Evolutionary conservation across 1,139 yeast species (phyloP).

Genomic region (Lodderomyces jiufengensis): DNA sequence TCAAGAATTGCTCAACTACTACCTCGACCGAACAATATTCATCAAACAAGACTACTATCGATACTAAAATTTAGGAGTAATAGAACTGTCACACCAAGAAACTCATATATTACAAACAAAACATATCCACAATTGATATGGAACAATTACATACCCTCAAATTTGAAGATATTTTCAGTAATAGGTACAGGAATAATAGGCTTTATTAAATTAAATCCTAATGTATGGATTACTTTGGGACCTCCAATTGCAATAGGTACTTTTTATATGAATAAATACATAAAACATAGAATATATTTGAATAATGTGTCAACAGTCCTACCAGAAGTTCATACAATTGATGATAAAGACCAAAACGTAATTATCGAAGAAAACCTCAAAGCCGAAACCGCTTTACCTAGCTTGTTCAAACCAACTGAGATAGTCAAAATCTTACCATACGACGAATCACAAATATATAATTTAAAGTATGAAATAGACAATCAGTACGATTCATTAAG

Average conservation of each 20-base stretch:
- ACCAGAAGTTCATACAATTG: conserved; percentile 11
- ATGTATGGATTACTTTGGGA: conserved; percentile 29
- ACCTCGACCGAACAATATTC: too few species aligned
- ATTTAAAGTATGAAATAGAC: conserved; percentile 35
- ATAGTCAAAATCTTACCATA: conserved; percentile 26
- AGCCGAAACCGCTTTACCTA: too few species aligned
- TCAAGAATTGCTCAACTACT: too few species aligned
- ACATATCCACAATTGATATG: conserved; percentile 25
- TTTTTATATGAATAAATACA: conserved; percentile 21
- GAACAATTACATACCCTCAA: conserved; percentile 26
- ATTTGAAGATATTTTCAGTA: conserved; percentile 28
- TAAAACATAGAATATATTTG: conserved; percentile 14
- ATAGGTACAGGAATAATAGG: conserved; percentile 26
- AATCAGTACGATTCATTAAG: conserved; percentile 36
- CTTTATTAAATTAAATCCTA: conserved; percentile 37
- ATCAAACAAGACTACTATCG: too few species aligned
- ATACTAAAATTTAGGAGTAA: too few species aligned
- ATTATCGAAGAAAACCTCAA: too few species aligned
- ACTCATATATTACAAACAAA: conserved; percentile 27
- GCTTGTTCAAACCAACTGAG: conserved; percentile 8
- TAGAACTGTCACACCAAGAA: conserved; percentile 30
- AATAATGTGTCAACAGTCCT: conserved; percentile 11
- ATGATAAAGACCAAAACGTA: conserved; percentile 3
- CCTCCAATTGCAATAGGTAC: conserved; percentile 35
- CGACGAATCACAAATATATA: conserved; percentile 31